Evolutionary conservation across 352 stramenopile species (phyloP).

Genomic region (Phytophthora litchii): DNA sequence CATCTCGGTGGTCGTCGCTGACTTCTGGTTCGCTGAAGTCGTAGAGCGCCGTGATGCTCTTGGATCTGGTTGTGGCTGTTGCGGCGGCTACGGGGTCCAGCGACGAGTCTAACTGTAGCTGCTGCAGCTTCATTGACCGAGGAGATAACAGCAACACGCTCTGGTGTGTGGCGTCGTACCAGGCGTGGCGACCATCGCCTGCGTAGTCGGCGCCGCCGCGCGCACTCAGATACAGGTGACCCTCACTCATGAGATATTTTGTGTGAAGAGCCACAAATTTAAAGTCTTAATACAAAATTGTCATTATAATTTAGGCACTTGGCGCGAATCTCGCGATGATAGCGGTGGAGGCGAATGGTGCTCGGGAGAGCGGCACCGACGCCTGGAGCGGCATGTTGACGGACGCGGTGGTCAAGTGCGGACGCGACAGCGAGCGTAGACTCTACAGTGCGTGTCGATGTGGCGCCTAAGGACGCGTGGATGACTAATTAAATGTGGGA

Average conservation of each 20-base stretch:
- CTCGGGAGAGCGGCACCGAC: conserved; percentile 2
- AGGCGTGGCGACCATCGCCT: conserved; percentile 37
- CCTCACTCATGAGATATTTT: conserved; percentile 48
- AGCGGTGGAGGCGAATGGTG: conserved; percentile 6
- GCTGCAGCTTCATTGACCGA: conserved; percentile 36
- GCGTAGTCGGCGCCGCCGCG: conserved; percentile 52
- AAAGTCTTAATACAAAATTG: no score
- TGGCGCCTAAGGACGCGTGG: neutral
- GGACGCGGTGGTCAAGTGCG: conserved; percentile 56
- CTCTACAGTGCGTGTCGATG: conserved; percentile 47
- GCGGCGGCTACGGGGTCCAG: conserved; percentile 23
- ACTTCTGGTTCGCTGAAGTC: conserved; percentile 40
- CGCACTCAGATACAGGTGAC: conserved; percentile 65
- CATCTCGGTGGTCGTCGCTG: conserved; percentile 4
- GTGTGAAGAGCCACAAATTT: no score
- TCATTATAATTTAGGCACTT: no score
- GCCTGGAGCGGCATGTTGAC: conserved; percentile 44
- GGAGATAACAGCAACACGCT: conserved; percentile 58
- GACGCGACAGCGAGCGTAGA: conserved; percentile 50
- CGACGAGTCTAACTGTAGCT: conserved; percentile 51
- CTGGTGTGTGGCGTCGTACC: conserved; percentile 63
- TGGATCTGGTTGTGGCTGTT: neutral
- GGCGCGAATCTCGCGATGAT: conserved; percentile 9
- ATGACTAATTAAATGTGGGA: neutral
- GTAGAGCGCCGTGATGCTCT: conserved; percentile 40